Base-by-base conservation (phyloP, 2,329 filamentous ascomycete genomes). In the Cladosporium sp. region DNA sequence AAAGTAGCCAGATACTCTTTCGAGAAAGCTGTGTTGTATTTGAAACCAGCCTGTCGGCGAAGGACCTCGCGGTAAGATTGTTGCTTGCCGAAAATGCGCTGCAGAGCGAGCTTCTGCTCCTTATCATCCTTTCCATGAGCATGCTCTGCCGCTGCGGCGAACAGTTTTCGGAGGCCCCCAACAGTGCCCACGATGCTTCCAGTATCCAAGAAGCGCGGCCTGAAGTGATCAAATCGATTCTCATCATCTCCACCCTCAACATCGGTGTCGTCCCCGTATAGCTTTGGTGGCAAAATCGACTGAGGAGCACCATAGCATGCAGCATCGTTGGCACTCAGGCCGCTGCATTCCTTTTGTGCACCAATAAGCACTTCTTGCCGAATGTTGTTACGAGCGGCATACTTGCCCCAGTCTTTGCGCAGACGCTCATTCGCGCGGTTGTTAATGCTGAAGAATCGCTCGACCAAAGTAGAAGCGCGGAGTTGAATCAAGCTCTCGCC, bases 141-240 rank as follows among this genome's bases (percentile, higher is more conserved):
- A 30, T 51, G 51, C 5, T 36, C 20, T 13, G 48, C 43, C 7
- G 50, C 49, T 20, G 53, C 48, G 4, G 19, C 49, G 24, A 43
- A 43, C 6, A 56, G 32, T 12, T 41, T 48, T 11, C 45, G 45
- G 12, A 48, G 27, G 7, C 37, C 37, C 8, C 12, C 45, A 18
- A 48, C 45, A 6, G 54, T 47, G 1, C 56, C 56, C 22, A 58
- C 50, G 13, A 50, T 44, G 15, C 50, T 47, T 13, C 54, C 50
- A 4, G 52, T 19, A 29, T 47, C 43, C 6, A 58, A 43, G 62
- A 69, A 78, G 19, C 72, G 65, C 7, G 76, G 73, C 8, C 45
- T 36, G 45, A 48, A 48, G 17, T 34, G 45, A 24, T 48, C 45
- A 6, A 48, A 48, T 2, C 45, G 27, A 15, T 48, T 48, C n/a